Evolutionary conservation across 2,329 filamentous ascomycete genomes (phyloP).

Genomic region (Diaporthe aspalathi): DNA sequence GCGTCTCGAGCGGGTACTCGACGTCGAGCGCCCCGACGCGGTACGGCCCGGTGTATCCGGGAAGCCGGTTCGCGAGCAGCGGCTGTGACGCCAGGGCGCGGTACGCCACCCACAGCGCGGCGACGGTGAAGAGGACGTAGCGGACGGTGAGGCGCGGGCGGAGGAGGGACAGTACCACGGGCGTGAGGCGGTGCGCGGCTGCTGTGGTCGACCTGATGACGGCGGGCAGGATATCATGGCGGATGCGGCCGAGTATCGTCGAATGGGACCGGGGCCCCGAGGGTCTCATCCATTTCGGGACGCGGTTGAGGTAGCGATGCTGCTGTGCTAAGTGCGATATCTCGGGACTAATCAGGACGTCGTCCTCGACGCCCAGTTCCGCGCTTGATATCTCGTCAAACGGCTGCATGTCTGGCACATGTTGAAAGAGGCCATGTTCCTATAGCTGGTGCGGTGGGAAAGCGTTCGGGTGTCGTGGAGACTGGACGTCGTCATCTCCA

Average conservation of each 20-base stretch:
- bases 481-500: not conserved
- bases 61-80: constrained; percentile 12
- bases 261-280: not conserved
- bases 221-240: not conserved
- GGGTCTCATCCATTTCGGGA: constrained; percentile 37
- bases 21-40: constrained; percentile 35
- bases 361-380: constrained; percentile 34
- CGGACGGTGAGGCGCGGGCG: constrained; percentile 33
- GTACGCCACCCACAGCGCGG: constrained; percentile 18
- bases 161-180: constrained; percentile 6
- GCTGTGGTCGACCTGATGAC: not conserved
- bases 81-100: constrained; percentile 26
- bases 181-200: not conserved
- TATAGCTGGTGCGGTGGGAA: not conserved
- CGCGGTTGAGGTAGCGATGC: constrained; percentile 21
- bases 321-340: not conserved
- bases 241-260: not conserved
- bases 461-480: not conserved
- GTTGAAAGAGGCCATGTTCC: not conserved
- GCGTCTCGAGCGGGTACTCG: constrained; percentile 29
- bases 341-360: constrained; percentile 2
- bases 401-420: constrained; percentile 28
- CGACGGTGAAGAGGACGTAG: constrained; percentile 25
- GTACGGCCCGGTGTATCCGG: constrained; percentile 35
- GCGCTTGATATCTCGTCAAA: constrained; percentile 34